Base-by-base conservation (phyloP, 495 filamentous ascomycete genomes). In the Daldinia loculata region DNA sequence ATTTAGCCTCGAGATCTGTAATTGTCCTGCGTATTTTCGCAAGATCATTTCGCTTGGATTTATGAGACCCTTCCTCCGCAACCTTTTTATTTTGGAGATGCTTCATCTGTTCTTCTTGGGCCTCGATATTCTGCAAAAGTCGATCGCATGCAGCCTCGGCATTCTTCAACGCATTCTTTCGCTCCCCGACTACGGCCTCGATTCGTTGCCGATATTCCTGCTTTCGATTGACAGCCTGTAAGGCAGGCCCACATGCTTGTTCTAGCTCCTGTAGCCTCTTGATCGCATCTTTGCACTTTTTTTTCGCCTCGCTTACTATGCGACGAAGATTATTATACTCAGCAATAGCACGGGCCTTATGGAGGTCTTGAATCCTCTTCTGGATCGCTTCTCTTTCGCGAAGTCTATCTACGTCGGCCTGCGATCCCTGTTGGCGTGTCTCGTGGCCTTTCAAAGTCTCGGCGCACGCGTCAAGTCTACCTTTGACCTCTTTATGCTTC, bases 361-460 rank as follows among this genome's bases (percentile, higher is more conserved):
- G 85, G 34, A 97, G 83, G 34, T 90, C 80, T 24, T 87, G 81
- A n/a, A 95, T 85, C 22, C 84, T 88, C 58, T 84, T 76, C 70
- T 91, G 82, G 22, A 96, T 88, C 17, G 85, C 80, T 45, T 90
- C 85, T 60, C 94, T 85, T 73, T 98, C 91, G 27, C 89, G 85
- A 71, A 97, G 84, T 69, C 93, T 88, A 67, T 95, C 89, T 5
- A 98, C 94, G 74, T 97, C 94, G 6, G 89, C 90, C 71, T 91
- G 87, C 39, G 94, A 87, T 67, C 87, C 86, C 63, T 91, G 88
- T 77, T 98, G 95, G 7, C 93, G 88, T 6, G 82, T 81, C 74
- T 95, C 87, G 51, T 93, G 81, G 45, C 87, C 89, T 56, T 82
- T 80, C 1, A 98, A 80, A 8, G 84, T 77, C 30, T 91, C 90